Evolutionary conservation across 306 rosid genomes (phyloP).

Genomic region (Fragaria ananassa): DNA sequence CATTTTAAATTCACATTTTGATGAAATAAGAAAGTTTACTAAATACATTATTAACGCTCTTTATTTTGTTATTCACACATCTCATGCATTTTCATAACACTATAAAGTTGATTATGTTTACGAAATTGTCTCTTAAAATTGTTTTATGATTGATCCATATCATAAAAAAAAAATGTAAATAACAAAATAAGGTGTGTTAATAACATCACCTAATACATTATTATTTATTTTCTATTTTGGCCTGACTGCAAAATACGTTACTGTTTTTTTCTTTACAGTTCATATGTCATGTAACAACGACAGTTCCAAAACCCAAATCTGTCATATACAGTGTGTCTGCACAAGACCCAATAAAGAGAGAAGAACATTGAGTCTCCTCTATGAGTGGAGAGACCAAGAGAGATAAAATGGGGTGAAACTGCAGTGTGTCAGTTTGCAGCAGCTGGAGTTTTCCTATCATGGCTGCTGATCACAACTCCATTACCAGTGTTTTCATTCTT

Average conservation of each 20-base stretch:
- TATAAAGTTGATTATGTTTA: too few species aligned
- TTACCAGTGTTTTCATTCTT: constrained; percentile 32
- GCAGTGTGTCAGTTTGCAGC: constrained; percentile 29
- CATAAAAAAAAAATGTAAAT: too few species aligned
- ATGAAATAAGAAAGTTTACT: not conserved
- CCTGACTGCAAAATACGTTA: not conserved
- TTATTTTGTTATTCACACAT: too few species aligned
- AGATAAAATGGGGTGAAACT: constrained; percentile 8
- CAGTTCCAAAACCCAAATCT: constrained; percentile 43
- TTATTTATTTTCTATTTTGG: not conserved
- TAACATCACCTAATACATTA: too few species aligned
- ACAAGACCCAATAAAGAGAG: constrained; percentile 33
- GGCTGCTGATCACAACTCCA: constrained; percentile 37
- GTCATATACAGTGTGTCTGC: constrained; percentile 18
- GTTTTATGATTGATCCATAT: too few species aligned
- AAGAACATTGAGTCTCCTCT: constrained; percentile 13
- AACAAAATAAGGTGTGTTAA: too few species aligned
- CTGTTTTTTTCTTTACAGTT: constrained; percentile 43
- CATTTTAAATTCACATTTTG: not conserved
- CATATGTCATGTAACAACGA: constrained; percentile 38
- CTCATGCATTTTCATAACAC: too few species aligned
- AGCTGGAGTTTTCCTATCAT: constrained; percentile 31
- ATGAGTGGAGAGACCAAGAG: constrained; percentile 21
- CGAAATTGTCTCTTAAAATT: too few species aligned
- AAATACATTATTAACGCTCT: not conserved